Conservation (phyloP, 164 flowering plant genomes). For the Stephania yunnanensis region DNA sequence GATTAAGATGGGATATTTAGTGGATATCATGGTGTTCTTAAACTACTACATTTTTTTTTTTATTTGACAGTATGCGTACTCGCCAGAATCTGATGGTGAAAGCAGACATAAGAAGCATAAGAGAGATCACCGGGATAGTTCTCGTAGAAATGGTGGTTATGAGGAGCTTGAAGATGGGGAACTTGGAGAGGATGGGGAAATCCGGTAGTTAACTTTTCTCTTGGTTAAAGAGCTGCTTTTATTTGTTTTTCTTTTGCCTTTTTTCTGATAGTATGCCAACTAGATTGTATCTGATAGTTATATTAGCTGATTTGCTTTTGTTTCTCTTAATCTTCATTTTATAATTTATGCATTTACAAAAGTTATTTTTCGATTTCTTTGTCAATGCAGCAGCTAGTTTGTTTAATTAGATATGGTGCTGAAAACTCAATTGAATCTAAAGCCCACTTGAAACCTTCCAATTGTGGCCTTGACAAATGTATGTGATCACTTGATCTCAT, state of each 20-base stretch:
- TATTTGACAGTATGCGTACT: constrained; percentile 44
- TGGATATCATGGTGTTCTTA: neutral
- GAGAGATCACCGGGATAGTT: constrained; percentile 74
- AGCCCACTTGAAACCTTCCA: too few species aligned
- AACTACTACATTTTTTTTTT: neutral
- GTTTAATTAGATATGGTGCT: neutral
- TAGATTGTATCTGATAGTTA: constrained; percentile 15
- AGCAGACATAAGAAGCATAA: constrained; percentile 75
- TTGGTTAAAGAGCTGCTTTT: neutral
- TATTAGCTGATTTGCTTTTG: neutral
- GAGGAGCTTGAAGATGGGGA: constrained; percentile 99
- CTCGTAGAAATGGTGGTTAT: constrained; percentile 59
- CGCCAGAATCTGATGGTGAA: constrained; percentile 89
- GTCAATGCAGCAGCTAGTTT: neutral
- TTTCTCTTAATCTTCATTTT: neutral
- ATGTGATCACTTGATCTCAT: too few species aligned
- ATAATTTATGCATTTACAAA: neutral
- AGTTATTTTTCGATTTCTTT: neutral
- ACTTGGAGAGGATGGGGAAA: constrained; percentile 93
- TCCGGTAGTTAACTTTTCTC: constrained; percentile 32
- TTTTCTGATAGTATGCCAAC: constrained; percentile 1
- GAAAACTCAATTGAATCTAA: neutral
- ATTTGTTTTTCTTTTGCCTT: neutral
- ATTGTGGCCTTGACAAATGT: too few species aligned
- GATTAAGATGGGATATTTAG: neutral